Conservation (phyloP, 768 basidiomycete species). For the Mycena vitilis region DNA sequence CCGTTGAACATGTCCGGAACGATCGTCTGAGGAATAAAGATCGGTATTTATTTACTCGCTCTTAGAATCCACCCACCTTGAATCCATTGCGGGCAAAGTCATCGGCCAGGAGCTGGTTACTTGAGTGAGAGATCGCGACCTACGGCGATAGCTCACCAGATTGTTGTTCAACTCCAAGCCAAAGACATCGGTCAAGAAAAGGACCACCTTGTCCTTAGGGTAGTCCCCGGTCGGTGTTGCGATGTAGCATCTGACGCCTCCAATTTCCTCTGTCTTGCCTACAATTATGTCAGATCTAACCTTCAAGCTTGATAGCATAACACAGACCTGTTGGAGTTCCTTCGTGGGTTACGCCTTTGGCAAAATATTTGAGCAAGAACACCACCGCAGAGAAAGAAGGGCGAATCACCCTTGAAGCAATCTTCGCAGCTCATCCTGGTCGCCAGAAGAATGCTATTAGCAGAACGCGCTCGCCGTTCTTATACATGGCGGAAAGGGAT, state of each 20-base stretch:
- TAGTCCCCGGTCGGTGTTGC: slow-evolving; percentile 53
- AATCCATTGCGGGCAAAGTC: slow-evolving; percentile 56
- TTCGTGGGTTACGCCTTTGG: slow-evolving; percentile 40
- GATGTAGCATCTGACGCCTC: slow-evolving; percentile 54
- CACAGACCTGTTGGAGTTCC: slow-evolving; percentile 33
- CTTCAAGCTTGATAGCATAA: neutral
- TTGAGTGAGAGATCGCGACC: neutral
- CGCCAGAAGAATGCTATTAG: no score
- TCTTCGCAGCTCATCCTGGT: no score
- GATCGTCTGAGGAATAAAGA: slow-evolving; percentile 33
- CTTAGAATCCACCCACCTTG: slow-evolving; percentile 35
- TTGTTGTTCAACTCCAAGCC: slow-evolving; percentile 50
- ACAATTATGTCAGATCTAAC: no score
- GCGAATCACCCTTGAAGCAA: no score
- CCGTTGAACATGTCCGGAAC: slow-evolving; percentile 36
- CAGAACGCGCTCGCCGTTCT: no score
- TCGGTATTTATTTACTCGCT: no score
- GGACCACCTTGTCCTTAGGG: slow-evolving; percentile 52
- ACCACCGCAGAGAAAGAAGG: no score
- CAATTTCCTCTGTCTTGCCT: slow-evolving; percentile 44
- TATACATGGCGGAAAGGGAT: no score
- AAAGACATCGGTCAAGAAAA: slow-evolving; percentile 54
- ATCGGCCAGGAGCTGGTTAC: slow-evolving; percentile 53
- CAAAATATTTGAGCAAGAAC: no score
- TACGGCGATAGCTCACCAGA: slow-evolving; percentile 33